Evolutionary conservation across 2,329 filamentous ascomycete species (phyloP), one percentile per base, ranked within the genome.

Genomic region (Hymenoscyphus infarciens): DNA sequence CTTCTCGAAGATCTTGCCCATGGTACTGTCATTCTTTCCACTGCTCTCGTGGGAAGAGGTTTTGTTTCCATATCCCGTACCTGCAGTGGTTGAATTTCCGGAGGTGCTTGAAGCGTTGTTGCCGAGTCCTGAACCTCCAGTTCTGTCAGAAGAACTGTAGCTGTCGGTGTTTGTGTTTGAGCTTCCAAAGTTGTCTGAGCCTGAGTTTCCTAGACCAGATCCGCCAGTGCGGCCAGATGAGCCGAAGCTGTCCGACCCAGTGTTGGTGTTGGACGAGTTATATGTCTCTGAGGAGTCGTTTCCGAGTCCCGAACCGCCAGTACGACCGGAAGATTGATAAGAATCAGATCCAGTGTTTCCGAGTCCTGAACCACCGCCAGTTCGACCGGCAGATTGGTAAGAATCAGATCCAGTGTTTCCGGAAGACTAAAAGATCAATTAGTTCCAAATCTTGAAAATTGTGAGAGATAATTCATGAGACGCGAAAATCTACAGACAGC

Each of bases 1-100:
- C 77, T 85, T 86, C 75, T 87, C 82, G 73, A 87, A 75, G 27
- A 87, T 62, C 75, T 83, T 86, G 56, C 84, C 84, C 25, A 83
- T 60, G 16, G 78, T 79, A 57, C 64, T 65, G 57, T 68, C 69
- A 7, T 64, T 64, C 16, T 39, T 25, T 42, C 22, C 22, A 56
- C 66, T 63, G 61, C 67, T 64, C 45, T 64, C 63, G 25, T 61
- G 59, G 55, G 66, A 61, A 22, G 61, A 58, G 13, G 8, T 54
- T 7, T 29, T 29, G 57, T 63, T 64, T 35, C 63, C 66, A 61
- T 70, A 64, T 49, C 66, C 63, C 35, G 63, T 56, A 35, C 62
- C 59, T 59, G 67, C 66, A 5, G 67, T 61, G 59, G 56, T 61
- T 16, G 59, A 66, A 54, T 63, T 66, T 57, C 72, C 70, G 59